Base-by-base conservation (phyloP, 1,139 yeast species). In the Yamadazyma diospyri region DNA sequence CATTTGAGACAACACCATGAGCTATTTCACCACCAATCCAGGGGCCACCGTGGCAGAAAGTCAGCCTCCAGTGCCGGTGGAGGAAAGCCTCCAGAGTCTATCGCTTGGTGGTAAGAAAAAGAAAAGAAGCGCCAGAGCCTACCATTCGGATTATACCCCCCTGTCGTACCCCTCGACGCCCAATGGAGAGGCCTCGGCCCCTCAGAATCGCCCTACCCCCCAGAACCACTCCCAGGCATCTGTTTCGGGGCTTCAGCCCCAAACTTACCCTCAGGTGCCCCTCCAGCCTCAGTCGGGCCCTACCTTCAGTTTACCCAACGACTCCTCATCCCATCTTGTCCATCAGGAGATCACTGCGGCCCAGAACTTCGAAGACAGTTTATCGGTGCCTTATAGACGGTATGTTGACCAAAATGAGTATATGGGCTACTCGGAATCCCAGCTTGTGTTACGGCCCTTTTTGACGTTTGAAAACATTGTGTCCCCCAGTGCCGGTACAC, bases 401-500 rank as follows among this genome's bases (percentile, higher is more conserved):
- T 64, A 67, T 48, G 57, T 55, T 16, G 73, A 73, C 30, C 87
- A 82, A 51, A 53, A 56, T 28, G 69, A 55, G 40, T 76, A 61
- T 53, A 56, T 55, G 54, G 53, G 59, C 4, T 57, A 61, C 1
- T 49, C 43, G 4, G 50, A 50, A 16, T 42, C 48, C 8, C 33
- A 32, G 7, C 16, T 22, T 6, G 32, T 32, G 14, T 45, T 57
- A 29, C 69, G 67, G 31, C 58, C 74, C 3, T 87, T 83, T 51
- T 65, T 70, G 35, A 83, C 95, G 3, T 79, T 84, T 50, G 78
- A 79, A 49, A 79, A 84, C 47, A 78, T 84, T 3, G 72, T 76
- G 20, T 95, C 97, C 18, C 96, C 97, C 1, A 68, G 78, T 10
- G 81, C 95, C 0, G 85, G 92, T 1, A 76, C 88, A 1, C 81